Evolutionary conservation across 176 grass and related monocot species (phyloP).

Genomic region (maize (Zea mays)): Zm-B73-REFERENCE-NAM-5.0 NC_050101.1:110932501-110933000

Average conservation of each 20-base stretch:
- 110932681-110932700: conserved; percentile 61
- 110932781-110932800: conserved; percentile 8
- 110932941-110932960: no score
- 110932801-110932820: no score
- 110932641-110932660: conserved; percentile 44
- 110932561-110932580: conserved; percentile 48
- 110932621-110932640: conserved; percentile 40
- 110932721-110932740: neutral
- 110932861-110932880: no score
- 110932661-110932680: conserved; percentile 54
- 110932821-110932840: no score
- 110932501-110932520: neutral
- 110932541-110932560: conserved; percentile 45
- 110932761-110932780: neutral
- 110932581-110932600: conserved; percentile 54
- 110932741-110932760: neutral
- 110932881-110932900: no score
- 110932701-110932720: conserved; percentile 51
- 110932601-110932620: conserved; percentile 64
- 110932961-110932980: neutral
- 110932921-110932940: no score
- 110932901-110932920: no score
- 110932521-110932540: conserved; percentile 17
- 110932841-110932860: no score
- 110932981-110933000: neutral